Percentiles rank a stretch among this genome's conserved stretches.
Conservation (phyloP, 768 basidiomycete species). For the Kwoniella heveanensis region DNA sequence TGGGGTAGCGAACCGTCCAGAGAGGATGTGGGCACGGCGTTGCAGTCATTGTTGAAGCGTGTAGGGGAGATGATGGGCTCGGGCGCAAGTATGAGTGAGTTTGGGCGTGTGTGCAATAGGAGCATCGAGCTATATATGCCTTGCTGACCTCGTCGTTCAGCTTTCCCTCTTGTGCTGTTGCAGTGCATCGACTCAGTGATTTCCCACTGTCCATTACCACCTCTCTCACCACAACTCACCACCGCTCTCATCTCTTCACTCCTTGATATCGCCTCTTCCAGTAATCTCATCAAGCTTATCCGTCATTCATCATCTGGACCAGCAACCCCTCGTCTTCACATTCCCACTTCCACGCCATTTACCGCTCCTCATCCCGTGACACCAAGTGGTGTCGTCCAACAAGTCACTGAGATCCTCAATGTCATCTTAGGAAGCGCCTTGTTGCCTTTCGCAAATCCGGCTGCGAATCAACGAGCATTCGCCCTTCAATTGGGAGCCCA, state of each 20-base stretch:
- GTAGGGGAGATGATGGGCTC: conserved; percentile 30
- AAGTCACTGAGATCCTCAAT: conserved; percentile 37
- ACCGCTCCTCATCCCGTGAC: conserved; percentile 33
- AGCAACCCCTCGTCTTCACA: conserved; percentile 23
- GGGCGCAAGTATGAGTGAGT: conserved; percentile 28
- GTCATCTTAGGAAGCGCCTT: conserved; percentile 35
- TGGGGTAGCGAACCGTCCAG: conserved; percentile 21
- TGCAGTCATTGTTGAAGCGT: conserved; percentile 26
- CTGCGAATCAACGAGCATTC: conserved; percentile 20
- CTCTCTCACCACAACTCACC: conserved; percentile 12
- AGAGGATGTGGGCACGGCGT: conserved; percentile 22
- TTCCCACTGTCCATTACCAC: conserved; percentile 29
- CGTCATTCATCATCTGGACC: conserved; percentile 27
- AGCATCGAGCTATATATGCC: too few relatives aligned
- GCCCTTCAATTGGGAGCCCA: conserved; percentile 13
- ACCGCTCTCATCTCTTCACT: conserved; percentile 21
- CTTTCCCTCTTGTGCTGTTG: conserved; percentile 44
- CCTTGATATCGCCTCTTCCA: conserved; percentile 29
- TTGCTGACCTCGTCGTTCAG: conserved; percentile 17
- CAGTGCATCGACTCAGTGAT: conserved; percentile 35
- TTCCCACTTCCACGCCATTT: conserved; percentile 13
- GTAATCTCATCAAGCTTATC: conserved; percentile 40
- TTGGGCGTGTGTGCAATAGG: too few relatives aligned
- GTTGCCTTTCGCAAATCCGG: conserved; percentile 16
- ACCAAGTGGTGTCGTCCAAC: conserved; percentile 37